Conservation (phyloP, 371 early-diverging fungal species). For the Mucor lusitanicus region DNA sequence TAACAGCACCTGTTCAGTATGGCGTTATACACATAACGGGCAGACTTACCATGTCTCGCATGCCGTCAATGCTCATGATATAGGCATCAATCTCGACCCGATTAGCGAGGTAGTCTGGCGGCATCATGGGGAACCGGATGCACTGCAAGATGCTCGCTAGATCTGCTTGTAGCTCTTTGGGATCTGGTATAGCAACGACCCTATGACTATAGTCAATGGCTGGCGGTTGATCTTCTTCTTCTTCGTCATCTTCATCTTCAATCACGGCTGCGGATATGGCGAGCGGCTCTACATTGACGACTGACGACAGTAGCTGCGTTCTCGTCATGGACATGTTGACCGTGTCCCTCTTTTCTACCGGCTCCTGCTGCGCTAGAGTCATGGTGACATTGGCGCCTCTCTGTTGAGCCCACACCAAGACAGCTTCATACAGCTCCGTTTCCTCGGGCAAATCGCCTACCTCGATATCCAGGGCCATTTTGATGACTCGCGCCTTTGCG, state of each 20-base stretch:
- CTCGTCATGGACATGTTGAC: slow-evolving; percentile 6
- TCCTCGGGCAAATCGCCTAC: slow-evolving; percentile 48
- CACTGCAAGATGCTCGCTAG: slow-evolving; percentile 41
- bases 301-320: slow-evolving; percentile 10
- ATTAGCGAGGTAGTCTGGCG: slow-evolving; percentile 47
- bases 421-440: slow-evolving; percentile 51
- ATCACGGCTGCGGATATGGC: slow-evolving; percentile 9
- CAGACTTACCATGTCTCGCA: slow-evolving; percentile 51
- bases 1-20: no score
- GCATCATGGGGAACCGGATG: slow-evolving; percentile 60
- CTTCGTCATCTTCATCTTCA: slow-evolving; percentile 1
- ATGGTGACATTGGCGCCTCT: slow-evolving; percentile 14
- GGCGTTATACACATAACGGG: background rate
- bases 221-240: background rate
- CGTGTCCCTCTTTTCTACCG: background rate
- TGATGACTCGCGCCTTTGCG: slow-evolving; percentile 50
- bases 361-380: background rate
- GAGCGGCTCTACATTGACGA: slow-evolving; percentile 11
- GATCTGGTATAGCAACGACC: background rate
- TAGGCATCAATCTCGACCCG: slow-evolving; percentile 50
- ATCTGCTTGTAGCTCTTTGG: slow-evolving; percentile 4
- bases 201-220: background rate
- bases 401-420: slow-evolving; percentile 52
- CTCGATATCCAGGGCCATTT: slow-evolving; percentile 49
- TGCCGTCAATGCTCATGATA: slow-evolving; percentile 52